Evolutionary conservation across 768 basidiomycete species (phyloP).

Genomic region (Mycena galopus): DNA sequence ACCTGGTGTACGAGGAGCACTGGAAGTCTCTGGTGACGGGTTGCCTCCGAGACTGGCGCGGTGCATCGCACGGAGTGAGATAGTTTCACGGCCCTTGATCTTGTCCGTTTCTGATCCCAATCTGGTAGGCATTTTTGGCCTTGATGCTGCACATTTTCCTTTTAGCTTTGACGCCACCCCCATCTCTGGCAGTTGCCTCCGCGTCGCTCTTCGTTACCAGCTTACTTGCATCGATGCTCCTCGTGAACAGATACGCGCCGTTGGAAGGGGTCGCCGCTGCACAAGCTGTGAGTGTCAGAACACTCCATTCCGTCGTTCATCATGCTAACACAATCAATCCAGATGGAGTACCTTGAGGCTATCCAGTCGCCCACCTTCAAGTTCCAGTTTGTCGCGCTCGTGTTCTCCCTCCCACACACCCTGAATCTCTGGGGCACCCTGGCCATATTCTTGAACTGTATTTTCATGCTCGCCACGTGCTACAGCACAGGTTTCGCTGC

Average conservation of each 20-base stretch:
- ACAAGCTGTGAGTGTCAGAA: conserved; percentile 55
- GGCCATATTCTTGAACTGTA: conserved; percentile 49
- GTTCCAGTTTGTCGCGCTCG: conserved; percentile 64
- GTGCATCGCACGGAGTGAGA: conserved; percentile 55
- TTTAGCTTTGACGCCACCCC: conserved; percentile 47
- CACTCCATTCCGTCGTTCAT: background rate
- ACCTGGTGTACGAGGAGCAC: conserved; percentile 65
- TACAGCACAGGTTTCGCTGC: conserved; percentile 31
- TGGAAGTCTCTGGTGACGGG: conserved; percentile 65
- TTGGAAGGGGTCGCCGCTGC: conserved; percentile 51
- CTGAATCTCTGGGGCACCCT: conserved; percentile 63
- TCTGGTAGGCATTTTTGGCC: conserved; percentile 41
- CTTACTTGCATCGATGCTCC: conserved; percentile 49
- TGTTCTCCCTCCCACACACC: conserved; percentile 67
- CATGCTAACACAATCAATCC: conserved; percentile 17
- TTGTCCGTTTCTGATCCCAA: conserved; percentile 42
- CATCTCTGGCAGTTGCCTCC: conserved; percentile 48
- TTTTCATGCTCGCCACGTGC: conserved; percentile 41
- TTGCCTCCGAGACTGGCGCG: conserved; percentile 65
- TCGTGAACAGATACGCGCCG: conserved; percentile 54
- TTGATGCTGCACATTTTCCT: conserved; percentile 47
- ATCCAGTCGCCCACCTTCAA: conserved; percentile 54
- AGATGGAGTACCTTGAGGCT: conserved; percentile 55
- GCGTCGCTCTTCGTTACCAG: conserved; percentile 50
- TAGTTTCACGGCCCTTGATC: conserved; percentile 34